Percentiles rank a stretch among this genome's conserved stretches.
Conservation (phyloP, 257 asterid species). For the Ligustrum vulgare region DNA sequence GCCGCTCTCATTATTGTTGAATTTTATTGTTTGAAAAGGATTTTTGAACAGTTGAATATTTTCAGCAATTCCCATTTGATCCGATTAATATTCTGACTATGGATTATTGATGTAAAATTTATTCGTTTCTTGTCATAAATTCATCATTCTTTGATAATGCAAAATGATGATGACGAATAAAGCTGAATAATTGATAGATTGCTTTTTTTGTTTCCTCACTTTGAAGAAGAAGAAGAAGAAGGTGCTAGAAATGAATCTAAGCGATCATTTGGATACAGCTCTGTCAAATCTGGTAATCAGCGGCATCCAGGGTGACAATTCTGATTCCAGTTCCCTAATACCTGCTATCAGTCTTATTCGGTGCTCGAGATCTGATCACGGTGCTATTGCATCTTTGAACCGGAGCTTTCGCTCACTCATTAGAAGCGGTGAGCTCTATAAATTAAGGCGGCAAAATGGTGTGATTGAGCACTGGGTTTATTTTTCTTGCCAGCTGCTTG, state of each 20-base stretch:
- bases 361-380: conserved; percentile 73
- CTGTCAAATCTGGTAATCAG: conserved; percentile 29
- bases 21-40: conserved; percentile 8
- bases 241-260: conserved; percentile 43
- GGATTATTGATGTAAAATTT: background rate
- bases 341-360: conserved; percentile 48
- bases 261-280: conserved; percentile 28
- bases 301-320: conserved; percentile 35
- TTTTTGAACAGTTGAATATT: background rate
- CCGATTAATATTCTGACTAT: background rate
- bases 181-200: background rate
- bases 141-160: conserved; percentile 18
- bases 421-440: conserved; percentile 51
- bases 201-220: conserved; percentile 13
- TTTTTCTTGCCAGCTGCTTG: conserved; percentile 54
- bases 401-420: conserved; percentile 58
- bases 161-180: background rate
- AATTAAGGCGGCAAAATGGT: conserved; percentile 40
- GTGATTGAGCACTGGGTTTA: conserved; percentile 81
- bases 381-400: conserved; percentile 48
- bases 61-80: background rate
- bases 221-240: conserved; percentile 41
- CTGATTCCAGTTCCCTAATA: conserved; percentile 50
- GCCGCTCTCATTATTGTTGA: conserved; percentile 28
- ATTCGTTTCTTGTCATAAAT: background rate